Evolutionary conservation across 176 grass and related monocot species (phyloP).

Genomic region (Chrysopogon serrulatus): DNA sequence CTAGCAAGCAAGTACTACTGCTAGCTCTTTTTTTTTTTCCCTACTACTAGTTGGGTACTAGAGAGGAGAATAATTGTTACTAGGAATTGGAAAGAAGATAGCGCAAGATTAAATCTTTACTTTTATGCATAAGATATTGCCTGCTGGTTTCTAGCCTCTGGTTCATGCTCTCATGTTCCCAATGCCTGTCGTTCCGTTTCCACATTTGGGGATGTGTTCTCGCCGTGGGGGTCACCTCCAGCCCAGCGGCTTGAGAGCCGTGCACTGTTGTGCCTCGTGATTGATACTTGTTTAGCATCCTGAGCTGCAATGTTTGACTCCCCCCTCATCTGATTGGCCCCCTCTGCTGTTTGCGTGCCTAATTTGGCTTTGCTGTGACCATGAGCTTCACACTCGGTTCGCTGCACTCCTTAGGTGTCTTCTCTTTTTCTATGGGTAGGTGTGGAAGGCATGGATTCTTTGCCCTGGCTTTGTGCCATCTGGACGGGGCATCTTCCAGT

Average conservation of each 20-base stretch:
- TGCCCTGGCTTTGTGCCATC: constrained; percentile 24
- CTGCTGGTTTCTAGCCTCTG: constrained; percentile 15
- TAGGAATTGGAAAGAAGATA: constrained; percentile 33
- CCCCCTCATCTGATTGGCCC: constrained; percentile 4
- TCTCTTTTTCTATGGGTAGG: constrained; percentile 42
- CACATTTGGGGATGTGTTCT: constrained; percentile 40
- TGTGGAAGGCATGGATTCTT: constrained; percentile 22
- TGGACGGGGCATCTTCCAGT: constrained; percentile 36
- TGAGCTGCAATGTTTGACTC: constrained; percentile 54
- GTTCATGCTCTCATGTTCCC: constrained; percentile 26
- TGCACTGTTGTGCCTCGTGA: constrained; percentile 40
- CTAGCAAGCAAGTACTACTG: background rate
- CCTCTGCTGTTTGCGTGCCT: constrained; percentile 40
- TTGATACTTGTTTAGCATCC: background rate
- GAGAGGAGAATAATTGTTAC: constrained; percentile 33
- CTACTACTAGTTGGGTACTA: background rate
- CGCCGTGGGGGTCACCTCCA: constrained; percentile 39
- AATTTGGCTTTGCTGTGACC: constrained; percentile 23
- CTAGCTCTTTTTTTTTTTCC: background rate
- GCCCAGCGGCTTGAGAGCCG: constrained; percentile 29
- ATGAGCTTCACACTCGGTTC: background rate
- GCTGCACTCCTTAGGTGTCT: background rate
- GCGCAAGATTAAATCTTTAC: constrained; percentile 8
- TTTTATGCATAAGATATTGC: constrained; percentile 34
- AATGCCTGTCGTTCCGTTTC: constrained; percentile 37